These are phyloP conservation scores for Elaeagnus macrophylla DNA, from an alignment of 306 rosid species.

Conservation along the genomic window DNA sequence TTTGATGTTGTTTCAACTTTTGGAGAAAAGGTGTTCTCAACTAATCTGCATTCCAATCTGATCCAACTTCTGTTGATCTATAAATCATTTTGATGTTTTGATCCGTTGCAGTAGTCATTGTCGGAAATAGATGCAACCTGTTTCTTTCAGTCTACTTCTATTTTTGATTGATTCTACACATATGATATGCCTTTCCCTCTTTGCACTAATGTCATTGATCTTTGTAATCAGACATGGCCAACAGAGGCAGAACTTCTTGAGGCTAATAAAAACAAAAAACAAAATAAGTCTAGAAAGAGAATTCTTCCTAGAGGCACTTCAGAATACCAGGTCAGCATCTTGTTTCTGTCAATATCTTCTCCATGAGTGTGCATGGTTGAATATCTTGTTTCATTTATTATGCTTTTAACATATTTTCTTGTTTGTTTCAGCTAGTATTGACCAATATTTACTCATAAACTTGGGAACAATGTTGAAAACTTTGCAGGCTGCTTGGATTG, in stretches of 20 bases:
- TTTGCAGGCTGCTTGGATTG: conserved; percentile 90
- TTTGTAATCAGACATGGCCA: conserved; percentile 77
- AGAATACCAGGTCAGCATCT: conserved; percentile 68
- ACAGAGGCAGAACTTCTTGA: conserved; percentile 68
- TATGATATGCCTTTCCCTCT: not conserved
- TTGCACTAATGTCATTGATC: conserved; percentile 6
- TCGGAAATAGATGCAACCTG: too few species aligned
- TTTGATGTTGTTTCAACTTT: too few species aligned
- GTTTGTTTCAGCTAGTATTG: conserved; percentile 1
- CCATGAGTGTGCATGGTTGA: not conserved
- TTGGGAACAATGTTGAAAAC: conserved; percentile 15
- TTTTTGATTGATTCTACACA: not conserved
- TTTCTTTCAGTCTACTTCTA: too few species aligned
- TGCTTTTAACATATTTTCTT: conserved; percentile 3
- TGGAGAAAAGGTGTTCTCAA: too few species aligned
- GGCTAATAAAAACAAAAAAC: conserved; percentile 50
- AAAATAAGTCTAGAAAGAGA: conserved; percentile 47
- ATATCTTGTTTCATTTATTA: not conserved
- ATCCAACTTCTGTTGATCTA: too few species aligned
- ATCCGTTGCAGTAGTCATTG: too few species aligned
- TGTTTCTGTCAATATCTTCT: conserved; percentile 5
- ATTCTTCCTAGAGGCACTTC: conserved; percentile 79
- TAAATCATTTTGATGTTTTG: not conserved
- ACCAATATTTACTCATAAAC: not conserved
- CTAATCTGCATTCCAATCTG: too few species aligned